Percentiles rank a stretch among this genome's conserved stretches.
Evolutionary conservation across 1,284 basidiomycete species (phyloP).

Genomic region (Tilletia indica): DNA sequence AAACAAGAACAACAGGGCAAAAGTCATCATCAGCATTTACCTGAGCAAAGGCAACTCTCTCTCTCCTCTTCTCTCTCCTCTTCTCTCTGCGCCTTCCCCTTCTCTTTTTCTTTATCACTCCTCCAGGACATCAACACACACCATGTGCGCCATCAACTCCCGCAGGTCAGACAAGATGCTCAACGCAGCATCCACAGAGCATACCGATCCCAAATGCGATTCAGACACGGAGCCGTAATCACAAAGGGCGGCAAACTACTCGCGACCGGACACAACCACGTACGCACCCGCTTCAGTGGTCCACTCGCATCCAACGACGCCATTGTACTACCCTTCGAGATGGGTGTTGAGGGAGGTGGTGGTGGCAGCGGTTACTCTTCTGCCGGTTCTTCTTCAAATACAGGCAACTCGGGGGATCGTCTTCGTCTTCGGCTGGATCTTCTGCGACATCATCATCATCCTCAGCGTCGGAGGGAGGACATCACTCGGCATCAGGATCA

Average conservation of each 20-base stretch:
- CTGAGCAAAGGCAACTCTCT: too few relatives aligned
- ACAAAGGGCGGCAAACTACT: slow-evolving; percentile 34
- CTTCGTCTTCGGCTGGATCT: not conserved
- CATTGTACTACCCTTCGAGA: slow-evolving; percentile 7
- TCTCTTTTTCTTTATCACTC: not conserved
- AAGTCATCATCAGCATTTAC: too few relatives aligned
- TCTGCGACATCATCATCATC: not conserved
- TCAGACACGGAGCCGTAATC: slow-evolving; percentile 29
- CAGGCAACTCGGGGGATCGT: not conserved
- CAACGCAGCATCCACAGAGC: slow-evolving; percentile 31
- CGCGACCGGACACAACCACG: slow-evolving; percentile 29
- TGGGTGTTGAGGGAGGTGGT: too few relatives aligned
- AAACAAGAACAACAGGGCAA: too few relatives aligned
- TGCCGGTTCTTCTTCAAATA: too few relatives aligned
- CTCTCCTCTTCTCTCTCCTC: not conserved
- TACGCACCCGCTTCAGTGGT: slow-evolving; percentile 28
- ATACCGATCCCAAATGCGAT: slow-evolving; percentile 28
- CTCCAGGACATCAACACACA: slow-evolving; percentile 4
- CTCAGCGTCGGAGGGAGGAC: not conserved
- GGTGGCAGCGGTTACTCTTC: not conserved
- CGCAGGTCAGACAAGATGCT: slow-evolving; percentile 28
- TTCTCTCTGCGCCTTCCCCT: not conserved
- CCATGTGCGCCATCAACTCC: slow-evolving; percentile 17
- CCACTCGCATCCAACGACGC: slow-evolving; percentile 15
- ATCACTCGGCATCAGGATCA: not conserved